Percentiles rank a stretch among this genome's conserved stretches.
Evolutionary conservation across 2,329 filamentous ascomycete genomes (phyloP).

Genomic region (Penicillium sp.): DNA sequence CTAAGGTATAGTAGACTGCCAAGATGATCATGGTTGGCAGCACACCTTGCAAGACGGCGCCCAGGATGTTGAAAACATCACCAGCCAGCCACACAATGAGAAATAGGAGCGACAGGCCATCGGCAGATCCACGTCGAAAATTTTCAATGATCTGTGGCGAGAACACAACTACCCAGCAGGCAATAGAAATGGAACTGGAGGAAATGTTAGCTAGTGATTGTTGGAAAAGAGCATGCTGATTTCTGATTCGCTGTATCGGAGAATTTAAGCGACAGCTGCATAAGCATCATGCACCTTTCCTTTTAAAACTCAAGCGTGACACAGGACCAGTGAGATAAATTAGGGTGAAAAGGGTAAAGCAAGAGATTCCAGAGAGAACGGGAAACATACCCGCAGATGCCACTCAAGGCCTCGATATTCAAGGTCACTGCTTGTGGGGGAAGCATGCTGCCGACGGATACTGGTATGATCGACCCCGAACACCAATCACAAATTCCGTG

Average conservation of each 20-base stretch:
- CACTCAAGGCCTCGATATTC: constrained; percentile 87
- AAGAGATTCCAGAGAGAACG: not conserved
- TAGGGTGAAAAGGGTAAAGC: too few species aligned
- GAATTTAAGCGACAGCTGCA: constrained; percentile 3
- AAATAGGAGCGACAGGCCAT: constrained; percentile 89
- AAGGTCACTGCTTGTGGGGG: constrained; percentile 60
- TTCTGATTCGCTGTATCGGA: not conserved
- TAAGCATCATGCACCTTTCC: not conserved
- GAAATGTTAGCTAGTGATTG: constrained; percentile 11
- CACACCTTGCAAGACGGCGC: constrained; percentile 88
- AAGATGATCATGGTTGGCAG: constrained; percentile 94
- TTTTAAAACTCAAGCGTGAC: not conserved
- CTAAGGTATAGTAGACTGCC: constrained; percentile 91
- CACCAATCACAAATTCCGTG: not conserved
- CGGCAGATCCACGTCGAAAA: constrained; percentile 80
- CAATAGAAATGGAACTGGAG: constrained; percentile 85
- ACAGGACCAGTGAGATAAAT: not conserved
- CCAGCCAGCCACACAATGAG: constrained; percentile 90
- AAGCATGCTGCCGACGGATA: constrained; percentile 34
- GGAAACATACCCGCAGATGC: constrained; percentile 75
- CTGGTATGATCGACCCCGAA: constrained; percentile 5
- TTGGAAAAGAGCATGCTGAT: not conserved
- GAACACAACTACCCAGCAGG: constrained; percentile 97
- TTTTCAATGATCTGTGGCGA: constrained; percentile 97
- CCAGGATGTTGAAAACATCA: constrained; percentile 95